Evolutionary conservation across 2,329 filamentous ascomycete genomes (phyloP), one percentile per base, ranked within the genome.

Genomic region (Claviceps humidiphila): DNA sequence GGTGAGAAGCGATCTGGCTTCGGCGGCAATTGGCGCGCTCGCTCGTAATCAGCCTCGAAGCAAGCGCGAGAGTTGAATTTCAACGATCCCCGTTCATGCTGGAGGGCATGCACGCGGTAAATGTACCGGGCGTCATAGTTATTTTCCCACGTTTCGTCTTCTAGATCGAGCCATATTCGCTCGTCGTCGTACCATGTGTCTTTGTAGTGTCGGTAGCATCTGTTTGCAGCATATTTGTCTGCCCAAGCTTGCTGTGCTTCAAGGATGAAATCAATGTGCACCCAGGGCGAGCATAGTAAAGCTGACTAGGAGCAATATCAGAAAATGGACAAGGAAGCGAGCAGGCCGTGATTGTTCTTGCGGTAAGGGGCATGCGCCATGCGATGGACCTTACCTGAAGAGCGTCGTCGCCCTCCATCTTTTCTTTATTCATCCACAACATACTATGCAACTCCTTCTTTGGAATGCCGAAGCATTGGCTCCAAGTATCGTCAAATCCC

Each of bases 211-310:
- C 66, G 57, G 51, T 67, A 70, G 54, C 61, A 60, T 13, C 65
- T 61, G 38, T 59, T 58, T 5, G 58, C 62, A 7, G 66, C 68
- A 52, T 71, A 61, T 45, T 59, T 66, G 26, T 70, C 66, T 44
- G 68, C 67, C 72, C 74, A 78, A 2, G 66, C 62, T 49, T 76
- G 68, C 59, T 74, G 71, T 11, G 74, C 74, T 45, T 71, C 65
- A 2, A 76, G 65, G 9, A 78, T 68, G 30, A 75, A 61, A 38
- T 69, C 60, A 16, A 73, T 62, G n/a, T 63, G 66, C 5, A 67
- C 61, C 74, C 74, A 77, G 0, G 67, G 66, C 38, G 68, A 67
- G 17, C 63, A 63, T 34, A 79, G 60, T 14, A 78, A 56, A 4
- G 63, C 65, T 22, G 69, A 70, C 74, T 77, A n/a, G 51, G 11